Evolutionary conservation across 2,329 filamentous ascomycete genomes (phyloP), one percentile per base, ranked within the genome.

Genomic region (Xylogone sp.): DNA sequence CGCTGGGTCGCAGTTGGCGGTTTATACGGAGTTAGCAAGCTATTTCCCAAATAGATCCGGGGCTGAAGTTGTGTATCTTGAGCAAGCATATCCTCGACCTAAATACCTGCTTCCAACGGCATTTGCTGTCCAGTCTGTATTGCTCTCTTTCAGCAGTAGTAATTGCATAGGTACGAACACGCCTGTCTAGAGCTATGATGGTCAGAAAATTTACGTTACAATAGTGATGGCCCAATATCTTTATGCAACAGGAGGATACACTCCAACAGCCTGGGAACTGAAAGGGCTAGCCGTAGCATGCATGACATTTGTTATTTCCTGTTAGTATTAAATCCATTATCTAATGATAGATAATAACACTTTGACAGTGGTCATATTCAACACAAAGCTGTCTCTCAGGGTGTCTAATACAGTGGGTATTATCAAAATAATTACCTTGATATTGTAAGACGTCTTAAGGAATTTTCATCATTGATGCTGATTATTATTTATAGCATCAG

Each of bases 21-120:
- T 84, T 0, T 87, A 87, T 51, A 76, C 87, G 8, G 84, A 88
- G 59, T 78, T 80, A 13, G 77, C 82, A 0, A 74, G 80, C 1
- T 87, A 83, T 55, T 88, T 87, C 53, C 83, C 84, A 1, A 86
- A 79, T 60, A 78, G 84, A 7, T 85, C 80, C 2, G 84, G 84
- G 0, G 77, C 78, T 0, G 82, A 88, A 59, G 83, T 85, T 0
- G 84, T 85, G 0, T 88, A 86, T 57, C 73, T 88, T 0, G 84
- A 88, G 57, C 84, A 88, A 60, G 80, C 82, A 0, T 88, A 78
- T 55, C 83, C 83, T 1, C 74, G 81, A 1, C 85, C 84, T 0
- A 77, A 74, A 50, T 84, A 82, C 61, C 75, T 88, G 53, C 81
- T 88, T 46, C 82, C 84, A 0, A 80, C 81, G 0, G 73, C 81